Evolutionary conservation across 805 yeast species (phyloP).

Genomic region (Nematodospora valgi): DNA sequence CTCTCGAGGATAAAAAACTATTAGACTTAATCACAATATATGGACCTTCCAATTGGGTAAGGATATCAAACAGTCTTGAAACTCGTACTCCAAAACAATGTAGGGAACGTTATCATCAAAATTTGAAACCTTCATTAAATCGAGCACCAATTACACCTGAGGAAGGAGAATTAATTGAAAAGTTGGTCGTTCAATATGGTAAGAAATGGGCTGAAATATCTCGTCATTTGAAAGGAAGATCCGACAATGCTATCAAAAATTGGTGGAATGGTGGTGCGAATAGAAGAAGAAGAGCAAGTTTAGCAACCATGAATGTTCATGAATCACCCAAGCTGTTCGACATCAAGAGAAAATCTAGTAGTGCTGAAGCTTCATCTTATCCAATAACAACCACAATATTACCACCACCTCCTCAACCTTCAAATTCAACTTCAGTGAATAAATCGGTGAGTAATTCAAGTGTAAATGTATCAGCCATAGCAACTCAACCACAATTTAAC

Average conservation of each 20-base stretch:
- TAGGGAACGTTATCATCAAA: constrained; percentile 87
- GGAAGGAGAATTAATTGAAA: constrained; percentile 80
- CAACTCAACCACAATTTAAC: no score
- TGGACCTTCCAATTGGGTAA: constrained; percentile 89
- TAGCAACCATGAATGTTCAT: constrained; percentile 6
- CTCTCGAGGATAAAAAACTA: constrained; percentile 73
- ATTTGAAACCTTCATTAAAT: constrained; percentile 79
- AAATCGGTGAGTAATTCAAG: no score
- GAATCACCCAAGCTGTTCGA: no score
- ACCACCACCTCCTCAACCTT: no score
- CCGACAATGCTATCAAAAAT: constrained; percentile 89
- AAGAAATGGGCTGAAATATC: constrained; percentile 94
- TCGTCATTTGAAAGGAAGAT: constrained; percentile 78
- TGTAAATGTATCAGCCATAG: no score
- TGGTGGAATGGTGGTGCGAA: constrained; percentile 98
- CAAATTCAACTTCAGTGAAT: no score
- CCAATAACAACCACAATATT: no score
- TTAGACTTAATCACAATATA: constrained; percentile 63
- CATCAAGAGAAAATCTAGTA: no score
- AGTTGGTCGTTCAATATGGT: constrained; percentile 73
- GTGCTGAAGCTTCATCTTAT: no score
- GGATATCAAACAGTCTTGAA: constrained; percentile 68
- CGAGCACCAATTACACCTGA: constrained; percentile 79
- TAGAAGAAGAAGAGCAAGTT: constrained; percentile 55
- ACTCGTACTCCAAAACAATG: constrained; percentile 90